Percentiles rank a stretch among this genome's conserved stretches.
phyloP scores from a whole-genome alignment of 1,284 basidiomycete species.

The Ganoderma multipileum region DNA sequence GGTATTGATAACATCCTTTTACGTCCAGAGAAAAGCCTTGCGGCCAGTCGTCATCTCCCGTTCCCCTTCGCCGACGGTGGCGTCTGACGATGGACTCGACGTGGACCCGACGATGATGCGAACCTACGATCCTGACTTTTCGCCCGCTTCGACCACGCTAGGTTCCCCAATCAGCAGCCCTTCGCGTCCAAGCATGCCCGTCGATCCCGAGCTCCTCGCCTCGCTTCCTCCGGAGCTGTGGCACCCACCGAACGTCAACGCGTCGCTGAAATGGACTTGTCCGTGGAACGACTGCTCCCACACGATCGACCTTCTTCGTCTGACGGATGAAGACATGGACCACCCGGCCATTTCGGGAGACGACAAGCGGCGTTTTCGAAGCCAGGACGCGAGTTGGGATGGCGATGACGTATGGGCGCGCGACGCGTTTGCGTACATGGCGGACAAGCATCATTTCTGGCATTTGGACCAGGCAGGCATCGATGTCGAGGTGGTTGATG shows the following conservation, averaged over 20 bases:
- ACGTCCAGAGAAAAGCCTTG: neutral
- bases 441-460: constrained; percentile 23
- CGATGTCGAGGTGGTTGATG: constrained; percentile 16
- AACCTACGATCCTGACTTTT: constrained; percentile 58
- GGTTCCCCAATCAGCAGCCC: constrained; percentile 32
- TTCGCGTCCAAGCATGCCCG: constrained; percentile 32
- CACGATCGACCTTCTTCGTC: constrained; percentile 32
- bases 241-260: constrained; percentile 26
- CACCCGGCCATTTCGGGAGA: constrained; percentile 21
- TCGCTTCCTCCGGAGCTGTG: constrained; percentile 31
- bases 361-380: constrained; percentile 19
- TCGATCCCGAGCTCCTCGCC: constrained; percentile 32
- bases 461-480: constrained; percentile 35
- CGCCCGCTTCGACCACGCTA: constrained; percentile 34
- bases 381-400: constrained; percentile 20
- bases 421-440: constrained; percentile 30
- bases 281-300: constrained; percentile 32
- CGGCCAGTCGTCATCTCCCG: neutral
- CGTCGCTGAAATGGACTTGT: constrained; percentile 37
- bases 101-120: constrained; percentile 3
- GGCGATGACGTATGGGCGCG: constrained; percentile 27
- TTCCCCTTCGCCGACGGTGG: neutral
- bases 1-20: neutral
- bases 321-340: constrained; percentile 31
- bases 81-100: neutral